Base-by-base conservation (phyloP, 2,329 filamentous ascomycete genomes). In the Geosmithia morbida region DNA sequence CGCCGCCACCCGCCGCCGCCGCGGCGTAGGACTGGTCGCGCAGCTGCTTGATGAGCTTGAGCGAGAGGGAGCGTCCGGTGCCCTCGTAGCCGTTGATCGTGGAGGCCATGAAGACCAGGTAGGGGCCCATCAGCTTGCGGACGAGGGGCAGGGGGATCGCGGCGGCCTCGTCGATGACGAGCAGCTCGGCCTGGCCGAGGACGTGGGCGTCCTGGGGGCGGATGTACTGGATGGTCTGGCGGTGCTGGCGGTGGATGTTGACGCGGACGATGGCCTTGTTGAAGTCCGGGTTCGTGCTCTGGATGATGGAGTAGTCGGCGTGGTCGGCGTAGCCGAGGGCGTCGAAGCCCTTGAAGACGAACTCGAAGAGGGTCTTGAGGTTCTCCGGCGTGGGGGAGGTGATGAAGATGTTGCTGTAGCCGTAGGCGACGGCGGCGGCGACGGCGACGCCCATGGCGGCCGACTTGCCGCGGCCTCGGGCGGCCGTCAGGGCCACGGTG, bases 21-120 rank as follows among this genome's bases (percentile, higher is more conserved):
- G 74, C 74, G 40, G 48, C 46, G 56, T 85, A 75, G 33, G 90
- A 94, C 61, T 98, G 89, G 57, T 98, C 90, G 49, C 92, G 83
- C 20, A 98, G 77, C 65, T 98, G 90, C 62, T 97, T 94, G 53
- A 98, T 96, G 54, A 98, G 74, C 68, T 98, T 98, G 47, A 98
- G 70, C 1, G 92, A 97, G 6, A 98, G 74, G 1, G 92, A 97
- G 49, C 92, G 81, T 41, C 92, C 92, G 7, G 92, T 98, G 48
- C 92, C 92, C 68, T 98, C 92, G 61, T 98, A 98, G 49, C 92
- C 92, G 60, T 97, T 97, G 68, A 98, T 96, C 2, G 92, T 98
- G 1, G 92, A 98, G 1, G 94, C 88, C 92, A 98, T 97, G 66
- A 98, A 98, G 8, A 97, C 88, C 39, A 98, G 72, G 64, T 98